Base-by-base conservation (phyloP, 208 protist genomes). In the Wallacemonas sp. region DNA sequence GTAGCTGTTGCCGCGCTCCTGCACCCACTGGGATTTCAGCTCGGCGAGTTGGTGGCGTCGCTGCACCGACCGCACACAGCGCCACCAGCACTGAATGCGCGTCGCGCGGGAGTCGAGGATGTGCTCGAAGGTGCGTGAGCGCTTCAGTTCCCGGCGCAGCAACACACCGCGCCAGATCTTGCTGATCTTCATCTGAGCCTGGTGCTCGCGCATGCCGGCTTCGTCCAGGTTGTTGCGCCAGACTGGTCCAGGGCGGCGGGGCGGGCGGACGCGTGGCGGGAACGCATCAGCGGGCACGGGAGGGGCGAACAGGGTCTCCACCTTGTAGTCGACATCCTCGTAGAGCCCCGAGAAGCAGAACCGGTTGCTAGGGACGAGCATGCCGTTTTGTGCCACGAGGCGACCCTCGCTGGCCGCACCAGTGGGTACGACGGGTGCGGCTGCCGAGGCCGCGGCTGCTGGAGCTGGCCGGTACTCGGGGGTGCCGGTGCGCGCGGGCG, bases 61-160 rank as follows among this genome's bases (percentile, higher is more conserved):
- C 70, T 74, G 76, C 15, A 59, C 48, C 2, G 89, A 79, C 17
- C 55, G 48, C 15, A 87, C 34, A 19, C 41, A 59, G 39, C 89
- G 89, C 85, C 89, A 94, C 83, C 82, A 94, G 73, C 85, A 88
- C 72, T 94, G 89, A 50, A 92, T 89, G 33, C 63, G 68, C 21
- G 62, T 79, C 6, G 83, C 84, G 26, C 82, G 82, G n/a, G 59
- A 41, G 55, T 74, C 78, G 24, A 88, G 69, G 48, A 82, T 63
- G 24, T 74, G 48, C 2, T 77, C 65, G 55, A 74, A 65, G 8
- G 67, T 78, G 12, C 73, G 78, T 22, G 66, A 73, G 61, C 83
- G 79, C 3, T 65, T 71, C 42, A 91, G 76, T 0, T 73, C 71
- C 19, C 89, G 85, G 33, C 89, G 85, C 32, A 78, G 82, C 45